Conservation (phyloP, 257 asterid genomes). For the Euphrasia confusa region DNA sequence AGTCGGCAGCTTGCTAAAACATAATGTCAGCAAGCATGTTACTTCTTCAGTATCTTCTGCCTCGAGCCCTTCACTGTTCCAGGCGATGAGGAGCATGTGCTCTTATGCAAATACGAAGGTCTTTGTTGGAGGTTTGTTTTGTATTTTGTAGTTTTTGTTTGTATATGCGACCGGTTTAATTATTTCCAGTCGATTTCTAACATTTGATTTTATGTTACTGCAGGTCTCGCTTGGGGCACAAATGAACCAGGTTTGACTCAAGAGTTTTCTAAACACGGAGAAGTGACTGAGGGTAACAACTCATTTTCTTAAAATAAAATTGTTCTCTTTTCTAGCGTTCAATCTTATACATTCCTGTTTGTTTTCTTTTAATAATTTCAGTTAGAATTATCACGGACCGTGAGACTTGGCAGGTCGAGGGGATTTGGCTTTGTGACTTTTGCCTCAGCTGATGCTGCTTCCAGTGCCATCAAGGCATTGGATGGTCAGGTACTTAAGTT, state of each 20-base stretch:
- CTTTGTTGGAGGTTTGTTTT: conserved; percentile 71
- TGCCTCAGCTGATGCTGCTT: conserved; percentile 63
- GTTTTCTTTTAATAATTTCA: conserved; percentile 29
- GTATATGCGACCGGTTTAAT: background rate
- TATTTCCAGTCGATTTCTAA: background rate
- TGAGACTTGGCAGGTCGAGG: conserved; percentile 74
- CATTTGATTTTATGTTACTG: conserved; percentile 13
- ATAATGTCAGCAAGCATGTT: conserved; percentile 39
- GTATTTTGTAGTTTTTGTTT: background rate
- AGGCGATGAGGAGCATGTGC: conserved; percentile 69
- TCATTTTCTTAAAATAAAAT: background rate
- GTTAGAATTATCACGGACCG: conserved; percentile 79
- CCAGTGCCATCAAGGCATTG: conserved; percentile 70
- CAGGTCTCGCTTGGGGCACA: conserved; percentile 75
- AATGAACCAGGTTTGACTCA: conserved; percentile 64
- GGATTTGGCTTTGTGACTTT: conserved; percentile 88
- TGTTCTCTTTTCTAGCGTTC: background rate
- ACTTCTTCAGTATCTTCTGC: conserved; percentile 37
- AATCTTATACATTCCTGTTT: background rate
- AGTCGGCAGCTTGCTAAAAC: conserved; percentile 55
- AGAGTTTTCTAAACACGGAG: conserved; percentile 71
- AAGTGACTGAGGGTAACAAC: conserved; percentile 59
- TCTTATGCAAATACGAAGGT: conserved; percentile 53
- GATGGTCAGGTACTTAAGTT: conserved; percentile 68
- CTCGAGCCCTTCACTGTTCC: conserved; percentile 47